Base-by-base conservation (phyloP, 768 basidiomycete species). In the Exidia glandulosa region DNA sequence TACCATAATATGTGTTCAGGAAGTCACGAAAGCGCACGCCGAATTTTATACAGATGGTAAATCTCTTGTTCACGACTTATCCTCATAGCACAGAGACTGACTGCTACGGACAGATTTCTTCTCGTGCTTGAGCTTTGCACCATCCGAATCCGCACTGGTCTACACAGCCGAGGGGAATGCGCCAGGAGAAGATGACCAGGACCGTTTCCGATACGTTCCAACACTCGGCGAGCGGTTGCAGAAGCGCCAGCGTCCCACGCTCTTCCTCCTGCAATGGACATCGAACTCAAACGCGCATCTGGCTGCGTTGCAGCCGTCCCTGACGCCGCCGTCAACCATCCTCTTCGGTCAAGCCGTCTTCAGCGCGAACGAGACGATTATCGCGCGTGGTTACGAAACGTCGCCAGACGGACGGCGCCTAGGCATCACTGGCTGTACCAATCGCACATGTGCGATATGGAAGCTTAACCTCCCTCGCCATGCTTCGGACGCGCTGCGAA, bases 1-100 rank as follows among this genome's bases (percentile, higher is more conserved):
- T 7, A 13, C 19, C 25, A 29, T 29, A 27, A 29, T 9, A n/a
- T n/a, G n/a, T n/a, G n/a, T 27, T 14, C 25, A 54, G 32, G 82
- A 87, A 34, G 84, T 87, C 19, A 81, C 83, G 1, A 77, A 81
- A 30, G 64, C 66, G 3, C 85, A 87, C 60, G 81, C 78, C 0
- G 74, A 76, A 10, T 87, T 85, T 63, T 84, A 85, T 63, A 72
- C 78, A 3, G 85, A 88, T 63, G 84, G 86, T 84, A 48, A 50
- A 31, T 60, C 56, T 33, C 2, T 27, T n/a, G n/a, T n/a, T n/a
- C n/a, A n/a, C n/a, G n/a, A n/a, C n/a, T n/a, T n/a, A n/a, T n/a
- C n/a, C n/a, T n/a, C n/a, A n/a, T n/a, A n/a, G 23, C 27, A n/a
- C 6, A 9, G 6, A 6, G 9, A 6, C 50, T 5, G 59, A n/a